phyloP scores from a whole-genome alignment of 371 early-diverging fungal species.

The Mucor mucedo region DNA sequence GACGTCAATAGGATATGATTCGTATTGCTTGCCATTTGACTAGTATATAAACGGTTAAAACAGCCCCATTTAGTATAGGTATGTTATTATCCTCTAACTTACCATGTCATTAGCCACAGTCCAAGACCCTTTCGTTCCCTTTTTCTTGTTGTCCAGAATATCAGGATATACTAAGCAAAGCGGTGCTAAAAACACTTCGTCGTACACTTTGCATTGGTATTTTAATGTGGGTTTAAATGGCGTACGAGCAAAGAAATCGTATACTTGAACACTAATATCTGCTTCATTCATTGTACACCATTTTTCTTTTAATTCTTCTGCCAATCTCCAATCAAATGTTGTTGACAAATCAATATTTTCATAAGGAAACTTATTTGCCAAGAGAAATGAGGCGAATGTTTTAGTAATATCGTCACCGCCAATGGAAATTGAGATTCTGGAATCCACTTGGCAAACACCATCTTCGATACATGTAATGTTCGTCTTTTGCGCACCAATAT shows the following conservation, averaged over 20 bases:
- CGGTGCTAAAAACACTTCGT: conserved; percentile 84
- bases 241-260: conserved; percentile 79
- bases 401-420: conserved; percentile 90
- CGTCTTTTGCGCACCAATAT: conserved; percentile 90
- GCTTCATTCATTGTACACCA: conserved; percentile 84
- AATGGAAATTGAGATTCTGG: conserved; percentile 55
- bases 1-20: conserved; percentile 68
- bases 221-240: conserved; percentile 74
- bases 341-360: conserved; percentile 63
- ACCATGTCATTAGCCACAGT: not conserved
- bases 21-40: not conserved
- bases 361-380: conserved; percentile 79
- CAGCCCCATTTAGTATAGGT: not conserved
- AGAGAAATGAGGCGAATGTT: conserved; percentile 70
- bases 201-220: conserved; percentile 85
- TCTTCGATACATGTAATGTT: conserved; percentile 86
- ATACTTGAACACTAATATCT: conserved; percentile 81
- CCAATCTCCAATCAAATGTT: conserved; percentile 71
- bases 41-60: not conserved
- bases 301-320: conserved; percentile 78
- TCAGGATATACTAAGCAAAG: conserved; percentile 66
- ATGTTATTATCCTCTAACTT: not conserved
- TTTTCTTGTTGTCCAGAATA: conserved; percentile 38
- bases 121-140: conserved; percentile 23
- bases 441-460: conserved; percentile 77